These are phyloP conservation scores for Trypanosomatidae sp. DNA, from an alignment of 208 protist genomes.

Conservation along the genomic window DNA sequence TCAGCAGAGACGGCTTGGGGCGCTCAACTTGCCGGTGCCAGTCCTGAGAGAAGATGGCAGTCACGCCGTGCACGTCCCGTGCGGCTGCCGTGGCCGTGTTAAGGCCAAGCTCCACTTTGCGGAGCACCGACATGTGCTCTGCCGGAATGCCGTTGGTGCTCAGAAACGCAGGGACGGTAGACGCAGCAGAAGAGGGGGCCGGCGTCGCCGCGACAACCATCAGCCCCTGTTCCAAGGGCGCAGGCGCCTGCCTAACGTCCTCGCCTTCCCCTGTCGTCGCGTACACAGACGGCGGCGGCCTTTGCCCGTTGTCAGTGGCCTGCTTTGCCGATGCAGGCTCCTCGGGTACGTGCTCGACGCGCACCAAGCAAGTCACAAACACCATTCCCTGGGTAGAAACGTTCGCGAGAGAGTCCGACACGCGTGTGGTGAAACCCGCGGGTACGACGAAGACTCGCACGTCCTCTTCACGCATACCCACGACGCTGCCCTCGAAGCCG, in stretches of 20 bases:
- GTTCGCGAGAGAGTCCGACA: conserved; percentile 28
- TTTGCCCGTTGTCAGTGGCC: not conserved
- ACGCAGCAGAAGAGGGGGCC: not conserved
- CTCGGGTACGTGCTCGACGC: conserved; percentile 38
- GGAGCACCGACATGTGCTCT: conserved; percentile 73
- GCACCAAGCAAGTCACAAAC: conserved; percentile 59
- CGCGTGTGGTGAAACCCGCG: conserved; percentile 22
- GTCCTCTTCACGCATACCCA: conserved; percentile 61
- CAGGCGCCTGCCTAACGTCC: not conserved
- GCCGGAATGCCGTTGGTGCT: conserved; percentile 42
- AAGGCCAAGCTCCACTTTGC: conserved; percentile 59
- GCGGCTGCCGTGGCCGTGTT: conserved; percentile 38
- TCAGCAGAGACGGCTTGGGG: conserved; percentile 61
- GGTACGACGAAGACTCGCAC: conserved; percentile 49
- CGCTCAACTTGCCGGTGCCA: conserved; percentile 40
- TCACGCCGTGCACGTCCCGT: conserved; percentile 51
- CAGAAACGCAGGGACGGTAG: conserved; percentile 21
- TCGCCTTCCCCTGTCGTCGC: conserved; percentile 20
- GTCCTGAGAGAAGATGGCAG: conserved; percentile 35
- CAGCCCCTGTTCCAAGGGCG: conserved; percentile 4
- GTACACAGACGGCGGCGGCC: conserved; percentile 22
- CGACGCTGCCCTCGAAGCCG: conserved; percentile 66
- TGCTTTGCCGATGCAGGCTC: conserved; percentile 2
- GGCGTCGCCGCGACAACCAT: conserved; percentile 2
- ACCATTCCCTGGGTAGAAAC: conserved; percentile 29